These are phyloP conservation scores for Butyriboletus loyo DNA, from an alignment of 768 basidiomycete genomes.

Conservation along the genomic window DNA sequence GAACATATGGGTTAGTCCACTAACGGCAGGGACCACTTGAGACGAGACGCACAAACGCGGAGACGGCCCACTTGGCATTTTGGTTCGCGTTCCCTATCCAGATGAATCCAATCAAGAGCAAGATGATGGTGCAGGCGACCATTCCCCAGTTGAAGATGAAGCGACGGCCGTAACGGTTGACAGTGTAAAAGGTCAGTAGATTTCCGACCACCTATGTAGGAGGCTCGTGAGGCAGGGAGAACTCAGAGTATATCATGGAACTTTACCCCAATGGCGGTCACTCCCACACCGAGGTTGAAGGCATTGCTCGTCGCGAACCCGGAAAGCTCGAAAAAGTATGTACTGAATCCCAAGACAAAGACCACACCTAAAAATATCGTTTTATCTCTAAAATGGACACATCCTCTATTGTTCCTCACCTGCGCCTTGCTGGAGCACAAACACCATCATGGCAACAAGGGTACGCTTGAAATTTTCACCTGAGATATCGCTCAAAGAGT, in stretches of 20 bases:
- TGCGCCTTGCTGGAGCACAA: conserved; percentile 27
- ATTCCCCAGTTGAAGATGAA: conserved; percentile 30
- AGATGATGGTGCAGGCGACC: conserved; percentile 17
- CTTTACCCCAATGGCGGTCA: conserved; percentile 27
- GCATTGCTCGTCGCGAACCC: conserved; percentile 28
- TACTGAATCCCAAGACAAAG: conserved; percentile 28
- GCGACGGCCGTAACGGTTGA: conserved; percentile 24
- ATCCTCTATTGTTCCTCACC: conserved; percentile 4
- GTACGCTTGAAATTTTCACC: conserved; percentile 27
- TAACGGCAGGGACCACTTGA: background rate
- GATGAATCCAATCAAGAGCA: conserved; percentile 28
- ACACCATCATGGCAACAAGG: conserved; percentile 30
- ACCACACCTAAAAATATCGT: conserved; percentile 17
- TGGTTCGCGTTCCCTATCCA: conserved; percentile 18
- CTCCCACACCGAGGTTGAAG: conserved; percentile 31
- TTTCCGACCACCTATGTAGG: conserved; percentile 23
- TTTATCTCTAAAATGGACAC: background rate
- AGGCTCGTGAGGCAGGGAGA: background rate
- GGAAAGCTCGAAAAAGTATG: conserved; percentile 37
- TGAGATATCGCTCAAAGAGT: background rate
- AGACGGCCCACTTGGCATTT: conserved; percentile 21
- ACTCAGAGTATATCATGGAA: background rate
- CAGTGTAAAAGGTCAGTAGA: conserved; percentile 23
- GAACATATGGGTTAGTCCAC: background rate
- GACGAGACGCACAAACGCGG: conserved; percentile 17